phyloP scores from a whole-genome alignment of 2,329 filamentous ascomycete species.

The Apiospora sp. region DNA sequence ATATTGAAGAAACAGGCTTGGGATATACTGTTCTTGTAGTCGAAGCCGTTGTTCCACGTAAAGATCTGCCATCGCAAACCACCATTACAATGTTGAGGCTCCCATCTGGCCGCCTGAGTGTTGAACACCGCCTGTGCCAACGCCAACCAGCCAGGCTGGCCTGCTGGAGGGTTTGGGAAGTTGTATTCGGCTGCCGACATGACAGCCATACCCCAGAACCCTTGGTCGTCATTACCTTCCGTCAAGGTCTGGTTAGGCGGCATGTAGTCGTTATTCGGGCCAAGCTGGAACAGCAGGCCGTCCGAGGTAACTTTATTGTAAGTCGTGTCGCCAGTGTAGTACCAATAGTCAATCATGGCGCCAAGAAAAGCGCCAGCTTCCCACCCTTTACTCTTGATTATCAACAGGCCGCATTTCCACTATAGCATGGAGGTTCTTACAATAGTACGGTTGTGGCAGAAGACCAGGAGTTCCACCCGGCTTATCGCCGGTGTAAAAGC shows the following conservation, averaged over 20 bases:
- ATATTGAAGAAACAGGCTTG: constrained; percentile 70
- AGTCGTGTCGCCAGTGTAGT: constrained; percentile 75
- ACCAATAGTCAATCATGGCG: constrained; percentile 83
- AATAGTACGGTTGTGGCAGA: constrained; percentile 62
- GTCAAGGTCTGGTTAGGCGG: constrained; percentile 74
- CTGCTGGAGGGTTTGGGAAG: constrained; percentile 65
- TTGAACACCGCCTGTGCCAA: constrained; percentile 85
- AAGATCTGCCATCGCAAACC: constrained; percentile 88
- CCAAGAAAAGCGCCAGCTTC: constrained; percentile 77
- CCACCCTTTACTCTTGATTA: constrained; percentile 61
- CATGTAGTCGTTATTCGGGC: constrained; percentile 78
- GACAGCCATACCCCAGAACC: constrained; percentile 75
- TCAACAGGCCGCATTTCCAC: constrained; percentile 26
- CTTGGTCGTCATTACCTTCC: constrained; percentile 79
- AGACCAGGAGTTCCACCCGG: constrained; percentile 60
- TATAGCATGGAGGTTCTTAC: constrained; percentile 44
- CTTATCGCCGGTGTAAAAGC: constrained; percentile 56
- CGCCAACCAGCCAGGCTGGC: constrained; percentile 71
- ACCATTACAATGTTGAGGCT: constrained; percentile 71
- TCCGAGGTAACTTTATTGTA: constrained; percentile 75
- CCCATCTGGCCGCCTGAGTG: constrained; percentile 78
- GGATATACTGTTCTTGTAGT: constrained; percentile 76
- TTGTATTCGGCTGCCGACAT: constrained; percentile 76
- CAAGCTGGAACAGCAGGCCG: constrained; percentile 78
- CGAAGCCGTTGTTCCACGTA: constrained; percentile 80